phyloP scores from a whole-genome alignment of 345 rosid genomes.

The Psidium guajava region DNA sequence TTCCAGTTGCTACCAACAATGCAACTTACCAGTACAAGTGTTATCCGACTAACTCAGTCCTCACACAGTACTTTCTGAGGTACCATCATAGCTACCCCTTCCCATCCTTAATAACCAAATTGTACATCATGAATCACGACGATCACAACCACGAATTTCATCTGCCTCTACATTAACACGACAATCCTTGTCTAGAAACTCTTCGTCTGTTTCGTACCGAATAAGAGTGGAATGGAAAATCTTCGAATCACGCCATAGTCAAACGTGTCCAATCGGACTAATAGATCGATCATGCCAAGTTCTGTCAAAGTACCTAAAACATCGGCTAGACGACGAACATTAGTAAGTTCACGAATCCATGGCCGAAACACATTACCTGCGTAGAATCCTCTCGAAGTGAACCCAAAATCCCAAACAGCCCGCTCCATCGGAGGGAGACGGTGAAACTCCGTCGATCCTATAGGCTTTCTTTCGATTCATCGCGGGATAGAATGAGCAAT shows the following conservation, averaged over 20 bases:
- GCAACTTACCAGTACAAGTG: neutral
- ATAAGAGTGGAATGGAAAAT: neutral
- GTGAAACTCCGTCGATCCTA: neutral
- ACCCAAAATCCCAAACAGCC: neutral
- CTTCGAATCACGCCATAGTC: neutral
- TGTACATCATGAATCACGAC: neutral
- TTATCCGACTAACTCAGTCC: neutral
- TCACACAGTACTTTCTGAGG: neutral
- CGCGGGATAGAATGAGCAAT: neutral
- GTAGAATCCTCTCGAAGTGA: neutral
- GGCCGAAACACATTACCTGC: neutral
- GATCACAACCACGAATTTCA: neutral
- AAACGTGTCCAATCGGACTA: neutral
- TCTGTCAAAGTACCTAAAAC: neutral
- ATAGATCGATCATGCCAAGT: neutral
- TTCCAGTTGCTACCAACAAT: neutral
- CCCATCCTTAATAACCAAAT: neutral
- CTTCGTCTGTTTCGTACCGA: neutral
- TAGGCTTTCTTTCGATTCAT: neutral
- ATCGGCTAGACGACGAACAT: neutral
- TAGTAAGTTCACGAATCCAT: neutral
- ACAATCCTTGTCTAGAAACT: neutral
- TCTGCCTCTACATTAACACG: neutral
- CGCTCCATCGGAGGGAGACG: neutral
- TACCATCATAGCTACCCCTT: neutral